Conservation (phyloP, 106 monocot species). For the Posidonia australis region DNA sequence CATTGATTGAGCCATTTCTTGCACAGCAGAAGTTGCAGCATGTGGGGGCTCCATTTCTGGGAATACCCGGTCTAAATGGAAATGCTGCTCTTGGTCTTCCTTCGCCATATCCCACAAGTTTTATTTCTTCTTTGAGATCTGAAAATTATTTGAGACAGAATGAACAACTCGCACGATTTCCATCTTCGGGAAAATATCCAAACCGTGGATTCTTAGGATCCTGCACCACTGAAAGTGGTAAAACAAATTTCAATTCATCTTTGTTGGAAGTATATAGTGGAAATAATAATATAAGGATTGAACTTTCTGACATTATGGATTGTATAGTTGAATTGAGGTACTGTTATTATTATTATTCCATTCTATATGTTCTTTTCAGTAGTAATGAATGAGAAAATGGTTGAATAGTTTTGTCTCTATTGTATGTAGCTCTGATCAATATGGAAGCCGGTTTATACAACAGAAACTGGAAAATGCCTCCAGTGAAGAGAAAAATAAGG, state of each 20-base stretch:
- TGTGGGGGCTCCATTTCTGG: too few species aligned
- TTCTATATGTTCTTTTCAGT: not conserved
- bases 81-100: too few species aligned
- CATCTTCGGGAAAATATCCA: too few species aligned
- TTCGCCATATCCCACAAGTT: too few species aligned
- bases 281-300: slow-evolving; percentile 71
- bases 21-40: too few species aligned
- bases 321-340: slow-evolving; percentile 98
- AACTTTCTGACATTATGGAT: slow-evolving; percentile 73
- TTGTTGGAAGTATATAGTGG: slow-evolving; percentile 83
- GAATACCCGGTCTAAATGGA: too few species aligned
- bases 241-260: slow-evolving; percentile 12
- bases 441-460: slow-evolving; percentile 80
- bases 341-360: not conserved
- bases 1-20: too few species aligned
- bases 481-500: slow-evolving; percentile 63
- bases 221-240: too few species aligned
- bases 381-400: slow-evolving; percentile 14
- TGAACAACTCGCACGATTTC: too few species aligned
- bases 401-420: not conserved
- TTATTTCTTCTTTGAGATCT: too few species aligned
- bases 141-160: too few species aligned
- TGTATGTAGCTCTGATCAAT: slow-evolving; percentile 65
- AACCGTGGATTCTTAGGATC: too few species aligned
- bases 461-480: slow-evolving; percentile 81